Evolutionary conservation across 2,329 filamentous ascomycete genomes (phyloP).

Genomic region (Chrysoporthe deuterocubensis): DNA sequence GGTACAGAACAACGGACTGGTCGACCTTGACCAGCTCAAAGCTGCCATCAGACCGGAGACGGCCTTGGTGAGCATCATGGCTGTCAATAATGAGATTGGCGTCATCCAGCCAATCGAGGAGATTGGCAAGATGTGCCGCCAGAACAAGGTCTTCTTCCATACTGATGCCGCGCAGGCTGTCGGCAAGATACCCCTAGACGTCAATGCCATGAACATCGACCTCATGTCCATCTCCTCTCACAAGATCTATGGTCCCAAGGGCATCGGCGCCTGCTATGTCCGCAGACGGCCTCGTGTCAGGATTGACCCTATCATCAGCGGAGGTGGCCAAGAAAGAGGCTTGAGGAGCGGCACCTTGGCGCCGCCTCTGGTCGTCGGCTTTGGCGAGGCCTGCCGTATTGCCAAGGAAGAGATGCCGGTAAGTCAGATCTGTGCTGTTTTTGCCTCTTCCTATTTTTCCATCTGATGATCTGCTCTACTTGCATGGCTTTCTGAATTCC

Average conservation of each 20-base stretch:
- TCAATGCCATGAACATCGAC: constrained; percentile 97
- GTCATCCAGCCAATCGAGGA: constrained; percentile 96
- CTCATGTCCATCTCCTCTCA: constrained; percentile 98
- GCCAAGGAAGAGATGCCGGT: constrained; percentile 89
- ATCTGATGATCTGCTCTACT: constrained; percentile 82
- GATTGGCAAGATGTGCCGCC: constrained; percentile 89
- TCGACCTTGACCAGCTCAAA: constrained; percentile 83
- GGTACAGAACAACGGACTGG: constrained; percentile 82
- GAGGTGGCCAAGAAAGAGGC: constrained; percentile 94
- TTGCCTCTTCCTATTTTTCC: constrained; percentile 27
- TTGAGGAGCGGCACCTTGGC: constrained; percentile 92
- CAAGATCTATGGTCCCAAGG: constrained; percentile 98
- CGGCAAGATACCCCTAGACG: constrained; percentile 96
- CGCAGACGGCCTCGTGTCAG: constrained; percentile 90
- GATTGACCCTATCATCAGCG: constrained; percentile 93
- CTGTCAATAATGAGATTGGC: constrained; percentile 99
- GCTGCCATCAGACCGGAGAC: constrained; percentile 91
- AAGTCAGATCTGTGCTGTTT: constrained; percentile 47
- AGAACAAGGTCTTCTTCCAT: constrained; percentile 97
- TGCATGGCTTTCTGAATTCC: constrained; percentile 89
- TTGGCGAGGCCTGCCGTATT: constrained; percentile 93
- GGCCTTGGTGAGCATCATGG: constrained; percentile 93
- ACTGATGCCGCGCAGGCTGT: constrained; percentile 95
- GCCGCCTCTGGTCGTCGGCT: constrained; percentile 85
- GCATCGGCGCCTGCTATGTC: constrained; percentile 94